These are phyloP conservation scores for Cladosporium sp. DNA, from an alignment of 2,329 filamentous ascomycete species.

Conservation along the genomic window DNA sequence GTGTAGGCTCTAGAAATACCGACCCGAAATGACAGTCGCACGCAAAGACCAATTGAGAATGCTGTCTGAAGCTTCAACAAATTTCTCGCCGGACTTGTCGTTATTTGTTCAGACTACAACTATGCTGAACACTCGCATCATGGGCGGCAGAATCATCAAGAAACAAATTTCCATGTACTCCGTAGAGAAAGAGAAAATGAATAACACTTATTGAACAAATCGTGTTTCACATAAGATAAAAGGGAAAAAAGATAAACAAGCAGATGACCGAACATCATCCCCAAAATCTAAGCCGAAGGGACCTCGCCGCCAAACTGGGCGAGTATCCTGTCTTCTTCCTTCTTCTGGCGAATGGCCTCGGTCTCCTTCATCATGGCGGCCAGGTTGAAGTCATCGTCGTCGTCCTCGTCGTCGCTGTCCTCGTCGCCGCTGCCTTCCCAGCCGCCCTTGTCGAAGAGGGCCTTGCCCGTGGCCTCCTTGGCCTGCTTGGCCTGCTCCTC, in stretches of 20 bases:
- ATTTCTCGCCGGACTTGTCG: too few species aligned
- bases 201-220: constrained; percentile 5
- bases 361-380: constrained; percentile 82
- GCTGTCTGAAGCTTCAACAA: too few species aligned
- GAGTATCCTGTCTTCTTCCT: constrained; percentile 67
- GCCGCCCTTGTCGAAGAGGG: constrained; percentile 94
- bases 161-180: too few species aligned
- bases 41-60: too few species aligned
- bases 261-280: not conserved
- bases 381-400: constrained; percentile 70
- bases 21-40: too few species aligned
- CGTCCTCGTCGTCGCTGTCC: constrained; percentile 57
- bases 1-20: too few species aligned
- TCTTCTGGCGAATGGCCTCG: constrained; percentile 66
- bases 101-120: too few species aligned
- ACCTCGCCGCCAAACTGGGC: constrained; percentile 2
- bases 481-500: constrained; percentile 85
- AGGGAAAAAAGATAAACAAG: constrained; percentile 2
- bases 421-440: constrained; percentile 69
- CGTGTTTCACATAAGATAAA: constrained; percentile 11
- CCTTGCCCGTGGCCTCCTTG: constrained; percentile 93
- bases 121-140: too few species aligned
- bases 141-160: too few species aligned
- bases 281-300: not conserved
- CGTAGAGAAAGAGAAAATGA: too few species aligned